These are phyloP conservation scores for Colletotrichum navitas DNA, from an alignment of 2,329 filamentous ascomycete genomes.

Conservation along the genomic window DNA sequence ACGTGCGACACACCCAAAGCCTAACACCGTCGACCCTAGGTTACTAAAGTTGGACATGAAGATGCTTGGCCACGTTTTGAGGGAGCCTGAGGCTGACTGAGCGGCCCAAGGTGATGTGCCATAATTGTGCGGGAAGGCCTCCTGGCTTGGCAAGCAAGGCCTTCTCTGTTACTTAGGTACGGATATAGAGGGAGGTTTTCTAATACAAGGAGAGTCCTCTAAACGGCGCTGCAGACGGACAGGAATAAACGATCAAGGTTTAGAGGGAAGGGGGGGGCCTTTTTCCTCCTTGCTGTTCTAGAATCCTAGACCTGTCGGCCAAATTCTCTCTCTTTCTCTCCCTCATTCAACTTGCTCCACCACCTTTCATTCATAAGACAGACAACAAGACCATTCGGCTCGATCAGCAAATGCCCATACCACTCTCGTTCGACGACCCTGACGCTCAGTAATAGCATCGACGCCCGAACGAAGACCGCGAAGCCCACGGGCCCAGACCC, in stretches of 20 bases:
- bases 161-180: not conserved
- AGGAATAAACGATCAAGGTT: constrained; percentile 7
- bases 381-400: constrained; percentile 7
- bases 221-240: not conserved
- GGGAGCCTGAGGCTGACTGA: constrained; percentile 39
- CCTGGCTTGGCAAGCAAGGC: constrained; percentile 33
- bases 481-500: constrained; percentile 34
- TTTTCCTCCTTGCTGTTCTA: not conserved
- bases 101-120: constrained; percentile 25
- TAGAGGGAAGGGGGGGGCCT: not conserved
- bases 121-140: constrained; percentile 21
- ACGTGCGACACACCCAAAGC: constrained; percentile 28
- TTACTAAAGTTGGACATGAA: constrained; percentile 40
- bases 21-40: constrained; percentile 17
- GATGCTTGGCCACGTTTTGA: constrained; percentile 42
- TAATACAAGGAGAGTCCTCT: constrained; percentile 9
- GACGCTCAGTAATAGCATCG: constrained; percentile 21
- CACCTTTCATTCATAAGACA: not conserved
- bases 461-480: constrained; percentile 33
- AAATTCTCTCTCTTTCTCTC: constrained; percentile 1
- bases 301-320: not conserved
- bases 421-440: constrained; percentile 19
- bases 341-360: not conserved
- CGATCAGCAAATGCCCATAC: constrained; percentile 7
- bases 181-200: not conserved